Base-by-base conservation (phyloP, 2,329 filamentous ascomycete genomes). In the Ilyonectria sp. region DNA sequence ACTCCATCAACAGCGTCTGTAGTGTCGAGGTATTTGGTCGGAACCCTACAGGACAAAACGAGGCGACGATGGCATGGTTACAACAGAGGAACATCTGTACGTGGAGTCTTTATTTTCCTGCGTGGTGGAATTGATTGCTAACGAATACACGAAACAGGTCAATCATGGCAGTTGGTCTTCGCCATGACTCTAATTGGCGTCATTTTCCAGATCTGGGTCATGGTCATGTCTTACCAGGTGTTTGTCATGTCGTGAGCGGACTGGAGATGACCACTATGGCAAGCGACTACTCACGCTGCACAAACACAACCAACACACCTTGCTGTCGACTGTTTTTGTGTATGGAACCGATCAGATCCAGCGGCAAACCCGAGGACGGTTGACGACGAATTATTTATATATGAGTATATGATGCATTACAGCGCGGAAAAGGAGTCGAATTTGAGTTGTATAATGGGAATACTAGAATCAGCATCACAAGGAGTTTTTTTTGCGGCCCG, bases 171-270 rank as follows among this genome's bases (percentile, higher is more conserved):
- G 72, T 85, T 90, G 1, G 87, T 88, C 2, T 92, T 91, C 78
- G 86, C 89, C 1, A 90, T 92, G 76, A 85, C 85, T 19, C 78
- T 92, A 26, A 86, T 90, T 2, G 90, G 90, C 0, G 82, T 79
- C 19, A 80, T 91, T 1, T 91, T 91, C 70, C 77, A 91, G 65
- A 75, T 92, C n/a, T 92, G 90, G 90, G 88, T 91, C 74, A 91
- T 91, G 84, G 82, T 91, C 69, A 91, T 92, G 86, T 87, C 89
- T 11, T 89, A 90, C 72, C 89, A 90, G 69, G 90, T 92, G 10
- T 92, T 89, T 81, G 86, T 79, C 66, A 77, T 80, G 56, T 83
- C 82, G 69, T 82, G 62, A 62, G n/a, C 31, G n/a, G 6, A 33
- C 6, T 19, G 21, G 46, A 8, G 31, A 35, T 29, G 1, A 8